phyloP scores from a whole-genome alignment of 768 basidiomycete species.

The Pilatotrama ljubarskyi region DNA sequence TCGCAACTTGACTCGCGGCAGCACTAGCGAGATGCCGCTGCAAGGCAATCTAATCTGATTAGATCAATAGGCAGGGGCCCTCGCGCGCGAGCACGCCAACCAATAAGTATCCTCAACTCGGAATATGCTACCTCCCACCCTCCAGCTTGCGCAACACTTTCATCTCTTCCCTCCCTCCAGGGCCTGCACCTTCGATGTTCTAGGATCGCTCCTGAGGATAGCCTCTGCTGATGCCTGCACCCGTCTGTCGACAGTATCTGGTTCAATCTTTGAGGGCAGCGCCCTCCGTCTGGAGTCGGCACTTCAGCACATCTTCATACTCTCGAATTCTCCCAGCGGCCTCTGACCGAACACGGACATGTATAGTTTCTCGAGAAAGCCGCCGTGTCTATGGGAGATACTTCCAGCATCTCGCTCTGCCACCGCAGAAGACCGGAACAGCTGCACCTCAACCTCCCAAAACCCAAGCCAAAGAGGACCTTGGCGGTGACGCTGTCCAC shows the following conservation, averaged over 20 bases:
- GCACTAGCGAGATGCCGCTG: too few species aligned
- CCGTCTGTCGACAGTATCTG: constrained; percentile 10
- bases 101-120: background rate
- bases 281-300: background rate
- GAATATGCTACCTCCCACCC: constrained; percentile 2
- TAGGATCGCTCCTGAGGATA: background rate
- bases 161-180: background rate
- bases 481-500: constrained; percentile 14
- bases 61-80: background rate
- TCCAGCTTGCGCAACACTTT: background rate
- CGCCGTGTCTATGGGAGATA: background rate
- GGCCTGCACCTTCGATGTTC: background rate
- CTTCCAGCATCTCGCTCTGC: constrained; percentile 8
- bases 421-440: background rate
- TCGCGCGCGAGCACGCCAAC: constrained; percentile 9
- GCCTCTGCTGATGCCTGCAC: background rate
- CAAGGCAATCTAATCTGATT: constrained; percentile 15
- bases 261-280: background rate
- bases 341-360: background rate
- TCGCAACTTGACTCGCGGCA: too few species aligned
- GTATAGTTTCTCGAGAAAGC: background rate
- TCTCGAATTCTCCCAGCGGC: background rate
- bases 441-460: background rate
- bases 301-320: background rate
- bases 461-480: constrained; percentile 12